Evolutionary conservation across 2,329 filamentous ascomycete genomes (phyloP).

Genomic region (Didymella segeticola): DNA sequence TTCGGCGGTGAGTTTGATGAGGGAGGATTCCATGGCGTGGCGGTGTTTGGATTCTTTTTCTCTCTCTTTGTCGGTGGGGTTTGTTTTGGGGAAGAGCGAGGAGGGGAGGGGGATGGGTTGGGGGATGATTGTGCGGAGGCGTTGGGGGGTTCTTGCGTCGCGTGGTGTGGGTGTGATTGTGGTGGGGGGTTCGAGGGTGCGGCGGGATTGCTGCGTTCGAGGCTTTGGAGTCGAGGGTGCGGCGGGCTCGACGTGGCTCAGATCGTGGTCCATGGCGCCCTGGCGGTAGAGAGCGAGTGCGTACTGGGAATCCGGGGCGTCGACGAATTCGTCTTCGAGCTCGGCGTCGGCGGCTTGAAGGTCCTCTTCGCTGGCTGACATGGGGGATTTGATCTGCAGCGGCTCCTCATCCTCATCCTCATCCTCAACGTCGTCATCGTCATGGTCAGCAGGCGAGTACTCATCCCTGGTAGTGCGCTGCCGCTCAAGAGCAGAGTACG

Average conservation of each 20-base stretch:
- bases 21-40: slow-evolving; percentile 79
- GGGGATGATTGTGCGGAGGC: slow-evolving; percentile 23
- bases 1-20: slow-evolving; percentile 90
- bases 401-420: slow-evolving; percentile 27
- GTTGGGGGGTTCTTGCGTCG: too few species aligned
- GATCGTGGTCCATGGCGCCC: slow-evolving; percentile 24
- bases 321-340: slow-evolving; percentile 51
- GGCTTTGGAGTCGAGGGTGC: not conserved
- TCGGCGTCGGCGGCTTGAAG: slow-evolving; percentile 47
- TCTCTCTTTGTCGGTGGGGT: slow-evolving; percentile 17
- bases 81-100: slow-evolving; percentile 8
- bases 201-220: too few species aligned
- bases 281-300: slow-evolving; percentile 21
- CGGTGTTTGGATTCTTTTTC: slow-evolving; percentile 70
- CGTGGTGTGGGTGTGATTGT: slow-evolving; percentile 28
- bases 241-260: slow-evolving; percentile 37
- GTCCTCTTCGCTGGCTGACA: slow-evolving; percentile 75
- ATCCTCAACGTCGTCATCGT: slow-evolving; percentile 21
- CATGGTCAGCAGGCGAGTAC: not conserved
- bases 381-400: slow-evolving; percentile 74
- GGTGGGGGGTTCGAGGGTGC: slow-evolving; percentile 12
- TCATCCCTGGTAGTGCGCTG: slow-evolving; percentile 13
- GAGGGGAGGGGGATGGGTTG: slow-evolving; percentile 31
- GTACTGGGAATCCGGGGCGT: slow-evolving; percentile 57
- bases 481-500: slow-evolving; percentile 27